phyloP scores from a whole-genome alignment of 1,284 basidiomycete genomes.

The Mycosarcoma maydis region DNA sequence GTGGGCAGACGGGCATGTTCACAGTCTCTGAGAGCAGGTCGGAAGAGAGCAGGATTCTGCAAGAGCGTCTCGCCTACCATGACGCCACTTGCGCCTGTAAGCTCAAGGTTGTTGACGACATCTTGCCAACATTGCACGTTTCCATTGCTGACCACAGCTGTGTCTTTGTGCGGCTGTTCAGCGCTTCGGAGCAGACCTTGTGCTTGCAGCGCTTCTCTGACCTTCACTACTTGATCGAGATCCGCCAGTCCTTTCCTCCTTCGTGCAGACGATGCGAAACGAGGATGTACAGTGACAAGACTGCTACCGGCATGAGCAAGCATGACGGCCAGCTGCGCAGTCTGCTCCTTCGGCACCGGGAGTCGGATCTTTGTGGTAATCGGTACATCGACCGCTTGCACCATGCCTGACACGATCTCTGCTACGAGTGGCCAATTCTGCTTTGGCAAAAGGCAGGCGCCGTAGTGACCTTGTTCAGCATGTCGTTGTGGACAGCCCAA shows the following conservation, averaged over 20 bases:
- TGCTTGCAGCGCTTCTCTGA: constrained; percentile 68
- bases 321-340: constrained; percentile 72
- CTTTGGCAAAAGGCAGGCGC: constrained; percentile 77
- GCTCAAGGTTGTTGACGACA: constrained; percentile 71
- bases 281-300: constrained; percentile 77
- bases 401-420: constrained; percentile 71
- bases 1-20: not conserved
- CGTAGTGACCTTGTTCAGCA: constrained; percentile 76
- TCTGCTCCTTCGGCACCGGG: constrained; percentile 70
- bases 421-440: constrained; percentile 76
- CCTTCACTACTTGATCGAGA: constrained; percentile 72
- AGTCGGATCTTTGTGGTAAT: constrained; percentile 73
- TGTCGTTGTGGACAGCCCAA: constrained; percentile 78
- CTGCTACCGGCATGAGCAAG: constrained; percentile 75
- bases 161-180: constrained; percentile 57
- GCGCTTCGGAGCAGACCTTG: constrained; percentile 58
- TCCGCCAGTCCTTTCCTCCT: constrained; percentile 77
- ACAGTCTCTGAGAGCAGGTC: constrained; percentile 8
- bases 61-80: constrained; percentile 81
- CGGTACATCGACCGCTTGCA: constrained; percentile 69
- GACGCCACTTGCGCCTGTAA: constrained; percentile 76
- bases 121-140: constrained; percentile 76
- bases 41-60: constrained; percentile 71
- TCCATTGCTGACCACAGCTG: constrained; percentile 79
- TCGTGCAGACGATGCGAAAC: constrained; percentile 75